Evolutionary conservation across 768 basidiomycete genomes (phyloP).

Genomic region (Dioszegia aurantiaca): DNA sequence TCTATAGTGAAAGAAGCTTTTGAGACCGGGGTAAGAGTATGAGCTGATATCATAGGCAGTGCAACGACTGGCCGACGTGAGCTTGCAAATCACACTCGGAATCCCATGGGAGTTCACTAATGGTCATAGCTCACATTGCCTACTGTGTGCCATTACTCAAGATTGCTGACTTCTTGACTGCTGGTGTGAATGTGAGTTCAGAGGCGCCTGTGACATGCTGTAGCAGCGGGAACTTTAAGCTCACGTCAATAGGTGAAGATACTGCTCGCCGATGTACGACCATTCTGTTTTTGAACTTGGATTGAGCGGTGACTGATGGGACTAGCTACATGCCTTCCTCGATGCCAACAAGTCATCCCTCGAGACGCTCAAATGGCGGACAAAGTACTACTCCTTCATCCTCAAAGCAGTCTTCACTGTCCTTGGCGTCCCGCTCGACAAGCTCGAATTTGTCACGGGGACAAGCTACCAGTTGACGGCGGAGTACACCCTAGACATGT

Average conservation of each 20-base stretch:
- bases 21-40: neutral
- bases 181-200: slow-evolving; percentile 77
- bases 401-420: slow-evolving; percentile 79
- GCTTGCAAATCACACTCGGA: slow-evolving; percentile 53
- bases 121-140: slow-evolving; percentile 79
- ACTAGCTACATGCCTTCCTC: slow-evolving; percentile 81
- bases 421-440: slow-evolving; percentile 83
- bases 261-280: slow-evolving; percentile 66
- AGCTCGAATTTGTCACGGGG: slow-evolving; percentile 79
- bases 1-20: neutral
- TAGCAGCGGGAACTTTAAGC: too few relatives aligned
- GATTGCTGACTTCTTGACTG: slow-evolving; percentile 90
- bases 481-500: slow-evolving; percentile 94
- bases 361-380: slow-evolving; percentile 81
- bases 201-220: too few relatives aligned
- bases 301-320: slow-evolving; percentile 8
- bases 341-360: slow-evolving; percentile 95
- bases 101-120: neutral
- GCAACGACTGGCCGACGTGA: slow-evolving; percentile 91
- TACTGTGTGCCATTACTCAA: slow-evolving; percentile 95
- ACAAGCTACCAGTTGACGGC: slow-evolving; percentile 86
- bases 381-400: slow-evolving; percentile 82
- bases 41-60: slow-evolving; percentile 62
- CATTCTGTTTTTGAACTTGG: neutral
- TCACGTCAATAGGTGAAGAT: slow-evolving; percentile 64